A percentile compares a stretch with the other conserved stretches of the same genome.
Conservation (phyloP, 2,329 filamentous ascomycete species). For the Penicillium glabrum region DNA sequence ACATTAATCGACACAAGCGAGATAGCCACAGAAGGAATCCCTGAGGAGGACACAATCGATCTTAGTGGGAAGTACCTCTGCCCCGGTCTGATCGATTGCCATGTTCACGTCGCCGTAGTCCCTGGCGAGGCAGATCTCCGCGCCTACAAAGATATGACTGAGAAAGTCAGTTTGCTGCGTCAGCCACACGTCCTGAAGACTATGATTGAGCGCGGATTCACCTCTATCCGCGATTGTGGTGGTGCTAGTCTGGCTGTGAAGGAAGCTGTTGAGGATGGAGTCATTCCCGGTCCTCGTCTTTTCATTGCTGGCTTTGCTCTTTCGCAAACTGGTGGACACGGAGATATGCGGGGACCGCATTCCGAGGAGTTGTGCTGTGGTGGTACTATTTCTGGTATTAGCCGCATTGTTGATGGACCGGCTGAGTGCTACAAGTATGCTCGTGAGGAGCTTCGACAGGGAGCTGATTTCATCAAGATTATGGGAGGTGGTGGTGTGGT, state of each 20-base stretch:
- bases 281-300: slow-evolving; percentile 56
- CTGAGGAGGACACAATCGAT: slow-evolving; percentile 31
- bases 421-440: slow-evolving; percentile 54
- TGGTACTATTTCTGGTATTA: slow-evolving; percentile 38
- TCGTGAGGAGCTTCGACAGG: slow-evolving; percentile 56
- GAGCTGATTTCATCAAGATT: slow-evolving; percentile 64
- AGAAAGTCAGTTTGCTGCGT: slow-evolving; percentile 19
- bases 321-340: slow-evolving; percentile 60
- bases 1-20: slow-evolving; percentile 2
- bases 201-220: slow-evolving; percentile 60
- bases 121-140: slow-evolving; percentile 37
- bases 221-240: slow-evolving; percentile 58
- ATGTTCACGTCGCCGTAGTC: slow-evolving; percentile 51
- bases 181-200: slow-evolving; percentile 30
- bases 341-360: slow-evolving; percentile 50
- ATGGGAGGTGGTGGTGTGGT: slow-evolving; percentile 60
- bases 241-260: slow-evolving; percentile 55
- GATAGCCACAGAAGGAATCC: not conserved
- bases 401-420: slow-evolving; percentile 55
- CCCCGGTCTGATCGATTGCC: slow-evolving; percentile 55
- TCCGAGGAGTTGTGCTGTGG: slow-evolving; percentile 47
- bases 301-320: slow-evolving; percentile 57
- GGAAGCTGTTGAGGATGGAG: slow-evolving; percentile 56
- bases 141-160: slow-evolving; percentile 19
- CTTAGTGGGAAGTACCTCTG: slow-evolving; percentile 48